phyloP scores from a whole-genome alignment of 805 yeast genomes.

The Wickerhamomyces rabaulensis region DNA sequence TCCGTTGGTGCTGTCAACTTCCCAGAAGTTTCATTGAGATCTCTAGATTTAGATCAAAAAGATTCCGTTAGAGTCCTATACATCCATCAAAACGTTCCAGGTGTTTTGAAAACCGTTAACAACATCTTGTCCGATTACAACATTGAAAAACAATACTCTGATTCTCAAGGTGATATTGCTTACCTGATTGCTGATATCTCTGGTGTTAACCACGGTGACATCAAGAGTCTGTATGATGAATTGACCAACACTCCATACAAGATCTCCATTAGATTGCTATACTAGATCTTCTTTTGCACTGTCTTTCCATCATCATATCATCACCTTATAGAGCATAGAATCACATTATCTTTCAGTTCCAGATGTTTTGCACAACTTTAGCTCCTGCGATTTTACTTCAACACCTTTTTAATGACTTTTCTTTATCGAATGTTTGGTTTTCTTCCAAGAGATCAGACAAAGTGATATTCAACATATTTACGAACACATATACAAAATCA shows the following conservation, averaged over 20 bases:
- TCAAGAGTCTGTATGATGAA: constrained; percentile 77
- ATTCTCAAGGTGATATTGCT: constrained; percentile 92
- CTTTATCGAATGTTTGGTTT: neutral
- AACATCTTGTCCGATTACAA: constrained; percentile 91
- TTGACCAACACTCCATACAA: constrained; percentile 87
- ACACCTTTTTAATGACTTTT: neutral
- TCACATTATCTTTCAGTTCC: neutral
- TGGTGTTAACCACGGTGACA: constrained; percentile 75
- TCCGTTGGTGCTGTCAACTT: constrained; percentile 95
- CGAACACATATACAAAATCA: neutral
- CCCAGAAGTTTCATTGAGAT: constrained; percentile 95
- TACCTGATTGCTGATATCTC: constrained; percentile 97
- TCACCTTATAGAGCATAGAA: neutral
- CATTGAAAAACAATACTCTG: constrained; percentile 97
- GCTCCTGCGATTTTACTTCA: neutral
- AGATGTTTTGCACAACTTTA: neutral
- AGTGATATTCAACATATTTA: neutral
- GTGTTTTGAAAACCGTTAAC: constrained; percentile 96
- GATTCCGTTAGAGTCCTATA: constrained; percentile 89
- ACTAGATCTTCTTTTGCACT: constrained; percentile 42
- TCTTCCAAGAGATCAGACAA: neutral
- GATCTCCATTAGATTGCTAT: constrained; percentile 84
- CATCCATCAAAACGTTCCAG: constrained; percentile 97
- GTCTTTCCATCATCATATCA: neutral
- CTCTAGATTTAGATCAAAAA: constrained; percentile 80